Percentiles rank a stretch among this genome's conserved stretches.
These are phyloP conservation scores for Candida arabinofermentans DNA, from an alignment of 805 yeast species.

Conservation along the genomic window DNA sequence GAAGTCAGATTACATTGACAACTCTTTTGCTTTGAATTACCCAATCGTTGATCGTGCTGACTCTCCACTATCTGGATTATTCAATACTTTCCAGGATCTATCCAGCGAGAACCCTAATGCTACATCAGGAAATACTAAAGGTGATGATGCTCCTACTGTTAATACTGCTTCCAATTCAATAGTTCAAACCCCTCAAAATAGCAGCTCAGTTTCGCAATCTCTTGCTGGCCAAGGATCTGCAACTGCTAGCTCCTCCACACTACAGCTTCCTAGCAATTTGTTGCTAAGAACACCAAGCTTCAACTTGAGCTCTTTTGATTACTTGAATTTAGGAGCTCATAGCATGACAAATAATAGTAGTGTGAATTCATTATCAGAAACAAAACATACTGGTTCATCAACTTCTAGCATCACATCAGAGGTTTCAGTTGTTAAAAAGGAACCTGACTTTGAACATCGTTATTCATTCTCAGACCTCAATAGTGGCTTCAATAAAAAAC, in stretches of 20 bases:
- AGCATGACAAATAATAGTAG: neutral
- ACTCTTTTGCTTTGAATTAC: constrained; percentile 5
- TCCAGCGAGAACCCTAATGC: neutral
- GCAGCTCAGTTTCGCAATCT: neutral
- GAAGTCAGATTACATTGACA: constrained; percentile 11
- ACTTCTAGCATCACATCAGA: neutral
- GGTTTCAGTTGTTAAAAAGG: constrained; percentile 7
- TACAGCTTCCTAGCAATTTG: neutral
- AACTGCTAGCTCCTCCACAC: neutral
- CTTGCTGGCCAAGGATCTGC: neutral
- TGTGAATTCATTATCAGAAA: neutral
- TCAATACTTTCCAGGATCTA: constrained; percentile 17
- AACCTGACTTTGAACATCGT: constrained; percentile 22
- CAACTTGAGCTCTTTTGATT: constrained; percentile 6
- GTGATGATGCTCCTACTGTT: neutral
- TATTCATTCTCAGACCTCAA: constrained; percentile 16
- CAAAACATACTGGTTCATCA: neutral
- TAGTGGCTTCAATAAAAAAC: constrained; percentile 6
- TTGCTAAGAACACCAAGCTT: constrained; percentile 15
- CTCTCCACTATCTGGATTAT: constrained; percentile 21
- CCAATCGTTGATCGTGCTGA: constrained; percentile 15
- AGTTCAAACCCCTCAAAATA: neutral
- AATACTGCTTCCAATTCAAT: neutral
- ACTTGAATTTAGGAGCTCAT: constrained; percentile 4
- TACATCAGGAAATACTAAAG: neutral